Conservation (phyloP, 805 yeast species). For the Vanderwaltozyma tropicalis region DNA sequence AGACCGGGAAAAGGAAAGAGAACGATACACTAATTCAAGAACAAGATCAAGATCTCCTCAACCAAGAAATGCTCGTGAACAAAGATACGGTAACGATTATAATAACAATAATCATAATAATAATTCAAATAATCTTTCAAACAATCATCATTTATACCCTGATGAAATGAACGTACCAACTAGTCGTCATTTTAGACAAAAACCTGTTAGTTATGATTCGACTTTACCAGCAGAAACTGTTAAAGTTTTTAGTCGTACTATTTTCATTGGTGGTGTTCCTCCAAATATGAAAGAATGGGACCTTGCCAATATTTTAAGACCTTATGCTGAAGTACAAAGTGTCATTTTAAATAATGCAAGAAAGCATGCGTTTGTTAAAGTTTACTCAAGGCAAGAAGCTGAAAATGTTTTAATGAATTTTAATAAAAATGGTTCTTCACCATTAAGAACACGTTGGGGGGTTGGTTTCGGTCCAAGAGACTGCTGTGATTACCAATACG, state of each 20-base stretch:
- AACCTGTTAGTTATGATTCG: constrained; percentile 59
- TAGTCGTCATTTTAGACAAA: constrained; percentile 68
- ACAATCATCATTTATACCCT: constrained; percentile 28
- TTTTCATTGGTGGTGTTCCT: constrained; percentile 92
- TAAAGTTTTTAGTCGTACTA: constrained; percentile 78
- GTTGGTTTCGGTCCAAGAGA: constrained; percentile 99
- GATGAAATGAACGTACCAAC: constrained; percentile 60
- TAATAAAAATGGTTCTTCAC: constrained; percentile 52
- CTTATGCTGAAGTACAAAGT: constrained; percentile 86
- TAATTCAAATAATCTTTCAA: constrained; percentile 12
- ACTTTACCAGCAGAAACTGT: constrained; percentile 67
- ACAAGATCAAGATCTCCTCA: constrained; percentile 43
- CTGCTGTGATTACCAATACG: constrained; percentile 90
- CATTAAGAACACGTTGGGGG: constrained; percentile 90
- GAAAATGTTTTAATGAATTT: constrained; percentile 68
- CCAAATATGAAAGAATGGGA: constrained; percentile 67
- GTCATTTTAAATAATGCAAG: constrained; percentile 79
- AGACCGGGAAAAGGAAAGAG: constrained; percentile 20
- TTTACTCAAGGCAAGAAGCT: constrained; percentile 85
- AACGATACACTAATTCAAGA: constrained; percentile 31
- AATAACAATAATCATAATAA: background rate
- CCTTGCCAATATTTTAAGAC: constrained; percentile 60
- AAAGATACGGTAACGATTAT: background rate
- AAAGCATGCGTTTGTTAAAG: constrained; percentile 93
- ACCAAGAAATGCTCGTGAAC: constrained; percentile 8